Percentiles rank a stretch among this genome's conserved stretches.
Evolutionary conservation across 2,329 filamentous ascomycete species (phyloP).

Genomic region (Lasiodiplodia theobromae): DNA sequence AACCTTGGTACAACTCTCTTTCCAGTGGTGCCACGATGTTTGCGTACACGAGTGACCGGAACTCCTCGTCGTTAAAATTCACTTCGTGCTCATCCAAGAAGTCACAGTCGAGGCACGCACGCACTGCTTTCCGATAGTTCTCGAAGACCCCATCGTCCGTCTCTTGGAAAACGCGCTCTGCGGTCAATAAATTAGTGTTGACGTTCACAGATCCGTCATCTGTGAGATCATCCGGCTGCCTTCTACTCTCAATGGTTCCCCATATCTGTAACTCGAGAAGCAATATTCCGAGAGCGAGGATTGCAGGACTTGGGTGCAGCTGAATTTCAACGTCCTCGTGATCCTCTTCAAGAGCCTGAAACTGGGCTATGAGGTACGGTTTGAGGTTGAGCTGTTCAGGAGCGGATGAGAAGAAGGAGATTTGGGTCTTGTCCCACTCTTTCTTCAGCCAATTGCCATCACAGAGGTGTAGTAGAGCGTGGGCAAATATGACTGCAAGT

Average conservation of each 20-base stretch:
- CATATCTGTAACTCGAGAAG: slow-evolving; percentile 24
- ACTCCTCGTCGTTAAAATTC: slow-evolving; percentile 7
- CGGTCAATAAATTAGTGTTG: slow-evolving; percentile 22
- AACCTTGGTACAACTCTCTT: slow-evolving; percentile 14
- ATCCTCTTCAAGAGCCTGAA: neutral
- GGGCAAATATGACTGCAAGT: slow-evolving; percentile 25
- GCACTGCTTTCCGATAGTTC: neutral
- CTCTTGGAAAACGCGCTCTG: slow-evolving; percentile 9
- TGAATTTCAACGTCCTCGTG: neutral
- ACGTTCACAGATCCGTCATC: neutral
- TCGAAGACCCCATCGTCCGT: slow-evolving; percentile 16
- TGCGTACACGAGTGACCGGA: slow-evolving; percentile 20
- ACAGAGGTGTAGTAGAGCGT: slow-evolving; percentile 13
- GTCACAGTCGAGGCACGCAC: slow-evolving; percentile 3
- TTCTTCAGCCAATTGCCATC: neutral
- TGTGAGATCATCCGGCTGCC: slow-evolving; percentile 10
- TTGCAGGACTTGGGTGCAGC: slow-evolving; percentile 8
- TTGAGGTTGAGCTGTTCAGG: neutral
- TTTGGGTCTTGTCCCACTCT: slow-evolving; percentile 19
- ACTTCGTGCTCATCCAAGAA: slow-evolving; percentile 7
- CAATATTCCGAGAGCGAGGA: slow-evolving; percentile 12
- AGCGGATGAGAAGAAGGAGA: neutral
- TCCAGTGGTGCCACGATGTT: slow-evolving; percentile 25
- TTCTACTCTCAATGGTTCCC: slow-evolving; percentile 10
- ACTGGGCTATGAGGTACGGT: neutral